Evolutionary conservation across 129 eudicot genomes (phyloP), one percentile per base, ranked within the genome.

Genomic region (Lactuca saligna): DNA sequence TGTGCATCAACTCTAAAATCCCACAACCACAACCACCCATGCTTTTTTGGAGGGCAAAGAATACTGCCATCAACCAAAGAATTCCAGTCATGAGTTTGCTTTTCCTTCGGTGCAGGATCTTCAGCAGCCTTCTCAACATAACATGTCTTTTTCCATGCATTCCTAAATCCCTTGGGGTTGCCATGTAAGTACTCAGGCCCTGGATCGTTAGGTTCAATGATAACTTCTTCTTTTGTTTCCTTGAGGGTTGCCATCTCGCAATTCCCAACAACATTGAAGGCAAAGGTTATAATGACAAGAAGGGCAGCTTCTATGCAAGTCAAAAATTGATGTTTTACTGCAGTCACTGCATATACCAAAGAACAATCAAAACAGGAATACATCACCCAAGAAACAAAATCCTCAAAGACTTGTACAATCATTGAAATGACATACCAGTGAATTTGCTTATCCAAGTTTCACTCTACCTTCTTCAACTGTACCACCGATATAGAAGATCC

Each of bases 241-340:
- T 53, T 63, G 70, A 15, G 75, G 57, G 32, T 17, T 35, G 31
- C 88, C 91, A 55, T 76, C 72, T n/a, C 91, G 81, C n/a, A n/a
- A n/a, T n/a, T n/a, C n/a, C n/a, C n/a, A n/a, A n/a, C n/a, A n/a
- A n/a, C n/a, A n/a, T n/a, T 73, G 62, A 65, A 86, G 85, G 69
- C 91, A 85, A 16, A 85, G 75, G 33, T 85, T 84, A 79, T 82
- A 85, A 2, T 71, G 58, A 69, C 87, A 82, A 15, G 31, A 33
- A 4, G 82, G 48, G 48, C 48, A 41, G 11, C 48, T 41, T 41
- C 48, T 41, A 41, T 41, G 48, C 48, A 41, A 41, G 11, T 41
- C 48, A 41, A 41, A 41, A 3, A 41, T 41, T 3, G 48, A 41
- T 41, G 48, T 41, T 41, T 41, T 7, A 41, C 48, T 6, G 48